These are phyloP conservation scores for Chalciporus chontae DNA, from an alignment of 768 basidiomycete genomes.

Conservation along the genomic window DNA sequence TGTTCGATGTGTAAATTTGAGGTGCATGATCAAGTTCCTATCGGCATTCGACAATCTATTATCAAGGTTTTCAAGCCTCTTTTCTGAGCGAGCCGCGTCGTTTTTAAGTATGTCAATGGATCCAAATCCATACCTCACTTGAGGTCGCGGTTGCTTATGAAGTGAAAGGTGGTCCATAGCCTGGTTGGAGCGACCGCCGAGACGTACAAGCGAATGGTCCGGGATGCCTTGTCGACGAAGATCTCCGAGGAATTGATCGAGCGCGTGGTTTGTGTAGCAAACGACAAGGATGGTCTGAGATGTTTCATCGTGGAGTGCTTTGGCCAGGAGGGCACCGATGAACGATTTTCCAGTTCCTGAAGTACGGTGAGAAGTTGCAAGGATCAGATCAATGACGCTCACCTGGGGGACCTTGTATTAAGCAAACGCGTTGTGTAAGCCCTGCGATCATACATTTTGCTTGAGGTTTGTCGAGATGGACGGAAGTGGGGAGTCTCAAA, in stretches of 20 bases:
- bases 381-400: too few species aligned
- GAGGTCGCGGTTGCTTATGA: slow-evolving; percentile 11
- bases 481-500: slow-evolving; percentile 32
- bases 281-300: slow-evolving; percentile 55
- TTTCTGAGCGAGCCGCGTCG: slow-evolving; percentile 35
- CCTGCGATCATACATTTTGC: slow-evolving; percentile 42
- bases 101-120: slow-evolving; percentile 13
- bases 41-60: slow-evolving; percentile 20
- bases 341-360: slow-evolving; percentile 73
- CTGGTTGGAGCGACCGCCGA: slow-evolving; percentile 51
- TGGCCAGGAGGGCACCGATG: slow-evolving; percentile 61
- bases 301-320: slow-evolving; percentile 48
- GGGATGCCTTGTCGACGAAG: slow-evolving; percentile 58
- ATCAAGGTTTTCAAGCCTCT: slow-evolving; percentile 17
- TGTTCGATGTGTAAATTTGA: slow-evolving; percentile 44
- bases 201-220: slow-evolving; percentile 44
- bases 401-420: slow-evolving; percentile 62
- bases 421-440: slow-evolving; percentile 49
- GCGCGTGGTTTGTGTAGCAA: slow-evolving; percentile 71
- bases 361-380: slow-evolving; percentile 15
- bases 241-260: slow-evolving; percentile 64
- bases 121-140: not conserved
- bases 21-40: slow-evolving; percentile 33
- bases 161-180: slow-evolving; percentile 44
- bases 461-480: slow-evolving; percentile 53